Conservation (phyloP, 2,329 filamentous ascomycete genomes). For the Pseudomassariella vexata region DNA sequence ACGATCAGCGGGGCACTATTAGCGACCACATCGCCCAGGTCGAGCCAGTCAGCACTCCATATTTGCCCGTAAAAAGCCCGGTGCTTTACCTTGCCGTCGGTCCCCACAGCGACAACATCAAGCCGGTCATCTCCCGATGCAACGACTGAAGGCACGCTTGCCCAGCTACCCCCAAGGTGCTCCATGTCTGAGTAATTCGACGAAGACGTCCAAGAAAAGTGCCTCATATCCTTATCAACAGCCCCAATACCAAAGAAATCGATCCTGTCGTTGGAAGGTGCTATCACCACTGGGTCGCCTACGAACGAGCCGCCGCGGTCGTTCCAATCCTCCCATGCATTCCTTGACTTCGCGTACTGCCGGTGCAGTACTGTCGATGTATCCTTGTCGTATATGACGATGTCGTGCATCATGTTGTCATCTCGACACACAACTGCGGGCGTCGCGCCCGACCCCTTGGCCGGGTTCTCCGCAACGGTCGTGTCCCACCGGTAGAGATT, state of each 20-base stretch:
- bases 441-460: not conserved
- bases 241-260: constrained; percentile 9
- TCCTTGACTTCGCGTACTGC: not conserved
- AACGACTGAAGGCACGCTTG: constrained; percentile 7
- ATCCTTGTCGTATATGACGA: constrained; percentile 4
- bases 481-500: no score
- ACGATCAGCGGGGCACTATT: constrained; percentile 11
- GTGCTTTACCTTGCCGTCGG: constrained; percentile 8
- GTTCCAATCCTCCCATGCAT: constrained; percentile 2
- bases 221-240: constrained; percentile 6
- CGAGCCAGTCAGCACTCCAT: constrained; percentile 9
- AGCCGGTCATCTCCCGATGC: constrained; percentile 6
- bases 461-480: not conserved
- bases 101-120: constrained; percentile 10
- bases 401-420: constrained; percentile 2
- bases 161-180: constrained; percentile 6
- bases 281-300: constrained; percentile 5
- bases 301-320: constrained; percentile 6
- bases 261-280: constrained; percentile 1
- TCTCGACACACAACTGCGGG: constrained; percentile 5
- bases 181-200: constrained; percentile 1
- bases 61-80: constrained; percentile 1
- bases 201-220: constrained; percentile 5
- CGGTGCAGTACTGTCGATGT: constrained; percentile 1
- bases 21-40: constrained; percentile 9